These are phyloP conservation scores for Melanogaster broomeanus DNA, from an alignment of 768 basidiomycete species.

Conservation along the genomic window DNA sequence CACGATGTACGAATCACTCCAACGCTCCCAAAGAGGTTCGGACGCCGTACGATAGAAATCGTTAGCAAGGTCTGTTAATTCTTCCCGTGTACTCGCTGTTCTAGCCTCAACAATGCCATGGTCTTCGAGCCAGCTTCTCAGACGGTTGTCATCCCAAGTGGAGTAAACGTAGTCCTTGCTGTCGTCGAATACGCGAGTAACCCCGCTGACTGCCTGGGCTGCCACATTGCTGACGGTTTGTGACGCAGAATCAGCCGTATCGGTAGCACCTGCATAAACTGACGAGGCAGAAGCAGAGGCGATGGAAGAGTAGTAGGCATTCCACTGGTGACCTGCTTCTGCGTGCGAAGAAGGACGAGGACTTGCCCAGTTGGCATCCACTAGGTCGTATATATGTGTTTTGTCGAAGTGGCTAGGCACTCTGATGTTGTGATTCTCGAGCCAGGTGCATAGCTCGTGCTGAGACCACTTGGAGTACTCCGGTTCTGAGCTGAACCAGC, in stretches of 20 bases:
- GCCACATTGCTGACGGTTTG: conserved; percentile 42
- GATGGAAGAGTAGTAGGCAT: conserved; percentile 50
- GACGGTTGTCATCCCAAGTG: conserved; percentile 80
- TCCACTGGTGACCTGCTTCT: conserved; percentile 45
- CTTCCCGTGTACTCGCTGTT: conserved; percentile 51
- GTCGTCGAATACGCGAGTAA: conserved; percentile 57
- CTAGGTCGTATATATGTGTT: conserved; percentile 46
- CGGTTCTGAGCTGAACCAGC: conserved; percentile 49
- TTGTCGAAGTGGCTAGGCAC: conserved; percentile 47
- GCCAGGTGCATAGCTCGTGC: conserved; percentile 65
- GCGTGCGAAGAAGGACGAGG: conserved; percentile 30
- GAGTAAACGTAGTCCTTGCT: conserved; percentile 87
- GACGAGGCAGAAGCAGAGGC: conserved; percentile 52
- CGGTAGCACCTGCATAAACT: conserved; percentile 48
- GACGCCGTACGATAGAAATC: conserved; percentile 63
- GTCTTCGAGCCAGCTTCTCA: conserved; percentile 72
- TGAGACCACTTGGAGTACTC: conserved; percentile 60
- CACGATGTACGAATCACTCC: conserved; percentile 85
- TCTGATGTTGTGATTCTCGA: conserved; percentile 63
- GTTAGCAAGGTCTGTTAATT: conserved; percentile 70
- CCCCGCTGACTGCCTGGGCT: conserved; percentile 56
- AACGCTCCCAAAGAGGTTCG: conserved; percentile 75
- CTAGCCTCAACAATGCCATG: conserved; percentile 73
- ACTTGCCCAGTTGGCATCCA: conserved; percentile 60
- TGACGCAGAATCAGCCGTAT: conserved; percentile 38